These are phyloP conservation scores for Rhodotorula sp. DNA, from an alignment of 1,284 basidiomycete species.

Conservation along the genomic window DNA sequence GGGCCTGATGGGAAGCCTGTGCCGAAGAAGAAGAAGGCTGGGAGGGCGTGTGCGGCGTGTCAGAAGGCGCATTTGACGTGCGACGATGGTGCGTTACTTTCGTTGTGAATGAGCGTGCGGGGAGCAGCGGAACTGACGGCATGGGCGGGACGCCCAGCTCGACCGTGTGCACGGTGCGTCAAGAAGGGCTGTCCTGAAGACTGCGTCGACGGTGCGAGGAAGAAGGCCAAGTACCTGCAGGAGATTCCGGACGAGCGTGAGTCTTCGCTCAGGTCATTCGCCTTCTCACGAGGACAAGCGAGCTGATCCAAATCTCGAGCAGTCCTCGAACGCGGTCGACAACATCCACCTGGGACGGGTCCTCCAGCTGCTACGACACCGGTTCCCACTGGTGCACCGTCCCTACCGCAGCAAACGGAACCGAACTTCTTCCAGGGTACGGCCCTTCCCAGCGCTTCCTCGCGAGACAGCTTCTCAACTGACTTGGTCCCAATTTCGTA, in stretches of 20 bases:
- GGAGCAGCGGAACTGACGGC: neutral
- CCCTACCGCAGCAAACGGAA: neutral
- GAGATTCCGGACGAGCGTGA: conserved; percentile 86
- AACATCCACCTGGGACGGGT: neutral
- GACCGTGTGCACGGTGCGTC: conserved; percentile 90
- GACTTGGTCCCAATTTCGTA: neutral
- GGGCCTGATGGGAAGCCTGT: conserved; percentile 33
- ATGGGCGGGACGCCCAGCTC: conserved; percentile 59
- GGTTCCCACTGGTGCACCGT: neutral
- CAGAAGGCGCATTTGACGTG: conserved; percentile 94
- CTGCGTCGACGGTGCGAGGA: conserved; percentile 90
- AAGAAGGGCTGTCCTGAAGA: conserved; percentile 86
- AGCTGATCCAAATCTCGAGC: neutral
- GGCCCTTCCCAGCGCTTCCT: neutral
- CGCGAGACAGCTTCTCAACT: no score
- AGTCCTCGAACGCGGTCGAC: conserved; percentile 27
- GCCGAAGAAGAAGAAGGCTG: conserved; percentile 82
- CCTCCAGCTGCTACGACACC: no score
- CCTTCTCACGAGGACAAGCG: no score
- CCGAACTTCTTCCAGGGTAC: neutral
- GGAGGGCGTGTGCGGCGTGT: conserved; percentile 88
- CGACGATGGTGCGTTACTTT: conserved; percentile 72
- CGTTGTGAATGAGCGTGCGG: conserved; percentile 35
- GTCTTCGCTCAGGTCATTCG: conserved; percentile 42
- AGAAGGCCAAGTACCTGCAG: conserved; percentile 95